Conservation (phyloP, 495 filamentous ascomycete species). For the Mytilinidion resinicola region DNA sequence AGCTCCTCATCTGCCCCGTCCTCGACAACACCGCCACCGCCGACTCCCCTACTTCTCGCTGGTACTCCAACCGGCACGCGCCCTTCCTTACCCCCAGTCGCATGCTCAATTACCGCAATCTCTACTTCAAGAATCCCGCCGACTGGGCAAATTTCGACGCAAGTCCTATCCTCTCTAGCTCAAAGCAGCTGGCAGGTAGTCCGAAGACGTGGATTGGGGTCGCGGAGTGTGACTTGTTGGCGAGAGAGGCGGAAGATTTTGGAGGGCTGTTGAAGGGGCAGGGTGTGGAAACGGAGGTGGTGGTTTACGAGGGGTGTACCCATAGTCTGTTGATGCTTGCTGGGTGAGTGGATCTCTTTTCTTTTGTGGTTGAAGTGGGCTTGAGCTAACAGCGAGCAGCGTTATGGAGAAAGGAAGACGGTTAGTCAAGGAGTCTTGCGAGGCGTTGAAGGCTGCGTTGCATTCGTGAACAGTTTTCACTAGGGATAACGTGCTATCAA, state of each 20-base stretch:
- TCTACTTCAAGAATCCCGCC: conserved; percentile 16
- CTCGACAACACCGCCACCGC: conserved; percentile 29
- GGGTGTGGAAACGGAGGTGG: background rate
- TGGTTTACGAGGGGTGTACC: no score
- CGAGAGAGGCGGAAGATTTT: conserved; percentile 2
- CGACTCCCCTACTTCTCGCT: conserved; percentile 11
- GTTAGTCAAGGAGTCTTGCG: no score
- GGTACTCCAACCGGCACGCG: conserved; percentile 7
- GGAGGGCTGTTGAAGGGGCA: background rate
- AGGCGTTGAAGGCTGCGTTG: no score
- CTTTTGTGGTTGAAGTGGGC: no score
- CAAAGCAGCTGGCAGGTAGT: background rate
- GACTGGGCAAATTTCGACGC: conserved; percentile 2
- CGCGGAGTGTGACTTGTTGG: conserved; percentile 7
- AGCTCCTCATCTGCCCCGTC: conserved; percentile 23
- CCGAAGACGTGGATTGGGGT: conserved; percentile 1
- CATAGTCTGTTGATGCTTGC: no score
- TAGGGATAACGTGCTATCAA: no score
- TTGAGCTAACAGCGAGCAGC: no score
- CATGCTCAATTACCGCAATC: conserved; percentile 28
- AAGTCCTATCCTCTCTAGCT: background rate
- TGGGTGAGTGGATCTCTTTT: no score
- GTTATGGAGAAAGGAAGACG: no score
- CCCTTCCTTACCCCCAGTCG: conserved; percentile 22
- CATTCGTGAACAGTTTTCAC: no score